Evolutionary conservation across 495 filamentous ascomycete genomes (phyloP).

Genomic region (Amniculicola lignicola): DNA sequence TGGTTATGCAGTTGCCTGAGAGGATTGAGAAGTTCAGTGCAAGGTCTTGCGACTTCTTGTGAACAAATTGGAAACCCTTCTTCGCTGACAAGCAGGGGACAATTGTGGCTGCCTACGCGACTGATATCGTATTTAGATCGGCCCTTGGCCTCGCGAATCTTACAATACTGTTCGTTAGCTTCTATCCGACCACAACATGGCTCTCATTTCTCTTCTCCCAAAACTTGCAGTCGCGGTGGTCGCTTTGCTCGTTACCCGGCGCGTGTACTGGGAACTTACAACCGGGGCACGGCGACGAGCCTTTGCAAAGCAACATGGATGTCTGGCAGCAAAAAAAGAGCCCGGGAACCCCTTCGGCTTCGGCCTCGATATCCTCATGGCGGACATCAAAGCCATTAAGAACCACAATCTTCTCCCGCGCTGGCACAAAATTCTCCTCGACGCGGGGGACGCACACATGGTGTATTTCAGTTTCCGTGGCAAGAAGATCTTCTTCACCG

Average conservation of each 20-base stretch:
- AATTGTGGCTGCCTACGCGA: too few species aligned
- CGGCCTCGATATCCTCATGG: slow-evolving; percentile 6
- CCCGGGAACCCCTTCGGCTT: not conserved
- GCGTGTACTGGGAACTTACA: slow-evolving; percentile 23
- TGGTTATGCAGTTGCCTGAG: too few species aligned
- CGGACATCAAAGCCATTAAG: not conserved
- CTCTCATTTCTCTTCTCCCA: too few species aligned
- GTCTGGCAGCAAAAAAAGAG: slow-evolving; percentile 6
- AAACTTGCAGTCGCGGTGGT: slow-evolving; percentile 1
- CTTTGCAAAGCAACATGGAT: slow-evolving; percentile 11
- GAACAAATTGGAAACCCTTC: too few species aligned
- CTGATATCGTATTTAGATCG: too few species aligned
- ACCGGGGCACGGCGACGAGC: slow-evolving; percentile 7
- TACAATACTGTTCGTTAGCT: too few species aligned
- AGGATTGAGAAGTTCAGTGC: too few species aligned
- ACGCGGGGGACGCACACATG: slow-evolving; percentile 11
- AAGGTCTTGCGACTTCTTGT: too few species aligned
- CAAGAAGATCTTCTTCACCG: slow-evolving; percentile 45
- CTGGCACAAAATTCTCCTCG: not conserved
- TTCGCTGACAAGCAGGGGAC: too few species aligned
- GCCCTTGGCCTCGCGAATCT: too few species aligned
- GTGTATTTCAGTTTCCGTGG: not conserved
- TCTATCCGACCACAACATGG: too few species aligned
- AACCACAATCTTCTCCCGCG: not conserved
- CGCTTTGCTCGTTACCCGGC: slow-evolving; percentile 15